Percentiles rank a stretch among this genome's conserved stretches.
These are phyloP conservation scores for Linnemannia schmuckeri DNA, from an alignment of 192 early-diverging fungal genomes.

Conservation along the genomic window DNA sequence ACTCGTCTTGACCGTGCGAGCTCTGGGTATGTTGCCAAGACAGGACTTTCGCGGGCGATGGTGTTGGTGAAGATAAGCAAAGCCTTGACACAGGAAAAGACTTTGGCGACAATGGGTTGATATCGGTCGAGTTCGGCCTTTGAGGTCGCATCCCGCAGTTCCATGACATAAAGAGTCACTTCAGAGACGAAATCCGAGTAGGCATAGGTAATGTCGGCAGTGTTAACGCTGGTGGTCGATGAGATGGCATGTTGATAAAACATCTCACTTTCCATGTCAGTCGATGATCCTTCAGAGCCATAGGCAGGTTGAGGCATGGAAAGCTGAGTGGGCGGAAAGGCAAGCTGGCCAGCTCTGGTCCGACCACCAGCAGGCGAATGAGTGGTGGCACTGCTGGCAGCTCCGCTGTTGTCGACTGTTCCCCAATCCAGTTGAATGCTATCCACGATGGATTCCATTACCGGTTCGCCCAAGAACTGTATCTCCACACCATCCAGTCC, in stretches of 20 bases:
- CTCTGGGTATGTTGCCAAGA: conserved; percentile 40
- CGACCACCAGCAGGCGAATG: not conserved
- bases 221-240: conserved; percentile 15
- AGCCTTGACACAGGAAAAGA: conserved; percentile 37
- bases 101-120: conserved; percentile 40
- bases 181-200: conserved; percentile 48
- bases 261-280: conserved; percentile 18
- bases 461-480: conserved; percentile 53
- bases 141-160: conserved; percentile 28
- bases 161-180: conserved; percentile 31
- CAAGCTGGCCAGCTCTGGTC: conserved; percentile 36
- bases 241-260: conserved; percentile 25
- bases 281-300: conserved; percentile 6
- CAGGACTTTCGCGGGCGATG: conserved; percentile 40
- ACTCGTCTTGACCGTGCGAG: conserved; percentile 25
- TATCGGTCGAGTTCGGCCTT: conserved; percentile 24
- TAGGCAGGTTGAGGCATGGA: conserved; percentile 11
- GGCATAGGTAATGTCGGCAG: conserved; percentile 9
- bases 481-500: conserved; percentile 53
- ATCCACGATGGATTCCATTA: conserved; percentile 26
- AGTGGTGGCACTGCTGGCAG: not conserved
- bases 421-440: conserved; percentile 34
- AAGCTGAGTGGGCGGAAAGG: conserved; percentile 43
- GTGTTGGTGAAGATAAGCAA: conserved; percentile 48
- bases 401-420: conserved; percentile 8